These are phyloP conservation scores for Angomonas ambiguus DNA, from an alignment of 208 protist species.

Conservation along the genomic window DNA sequence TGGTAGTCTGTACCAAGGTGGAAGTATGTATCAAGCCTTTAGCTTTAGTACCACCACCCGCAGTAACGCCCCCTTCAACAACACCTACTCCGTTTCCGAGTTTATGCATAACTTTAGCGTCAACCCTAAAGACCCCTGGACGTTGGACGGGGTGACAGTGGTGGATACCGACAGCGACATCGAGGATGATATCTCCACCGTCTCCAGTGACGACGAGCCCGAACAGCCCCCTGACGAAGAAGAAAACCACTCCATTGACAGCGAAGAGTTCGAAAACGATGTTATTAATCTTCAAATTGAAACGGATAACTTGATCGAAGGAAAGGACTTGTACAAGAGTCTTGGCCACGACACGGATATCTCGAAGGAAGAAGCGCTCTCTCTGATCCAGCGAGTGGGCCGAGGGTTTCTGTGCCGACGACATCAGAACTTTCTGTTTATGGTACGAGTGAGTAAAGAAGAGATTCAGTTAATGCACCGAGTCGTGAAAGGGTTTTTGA, in stretches of 20 bases:
- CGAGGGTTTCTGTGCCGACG: constrained; percentile 33
- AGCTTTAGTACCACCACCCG: constrained; percentile 31
- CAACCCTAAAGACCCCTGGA: constrained; percentile 13
- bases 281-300: background rate
- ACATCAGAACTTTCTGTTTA: constrained; percentile 32
- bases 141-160: constrained; percentile 18
- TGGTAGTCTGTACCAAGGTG: constrained; percentile 15
- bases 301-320: background rate
- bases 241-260: background rate
- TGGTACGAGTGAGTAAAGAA: constrained; percentile 24
- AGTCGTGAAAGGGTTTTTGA: constrained; percentile 27
- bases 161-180: constrained; percentile 18
- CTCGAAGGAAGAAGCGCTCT: constrained; percentile 14
- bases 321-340: background rate
- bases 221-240: background rate
- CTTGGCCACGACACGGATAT: constrained; percentile 5
- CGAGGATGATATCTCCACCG: background rate
- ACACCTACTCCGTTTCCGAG: constrained; percentile 12
- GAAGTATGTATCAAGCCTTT: constrained; percentile 21
- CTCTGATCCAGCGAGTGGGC: constrained; percentile 36
- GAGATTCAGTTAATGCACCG: constrained; percentile 42
- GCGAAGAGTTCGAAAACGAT: background rate
- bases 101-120: constrained; percentile 16
- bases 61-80: constrained; percentile 13
- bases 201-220: background rate